phyloP scores from a whole-genome alignment of 306 rosid species.

The Arachis stenosperma region DNA sequence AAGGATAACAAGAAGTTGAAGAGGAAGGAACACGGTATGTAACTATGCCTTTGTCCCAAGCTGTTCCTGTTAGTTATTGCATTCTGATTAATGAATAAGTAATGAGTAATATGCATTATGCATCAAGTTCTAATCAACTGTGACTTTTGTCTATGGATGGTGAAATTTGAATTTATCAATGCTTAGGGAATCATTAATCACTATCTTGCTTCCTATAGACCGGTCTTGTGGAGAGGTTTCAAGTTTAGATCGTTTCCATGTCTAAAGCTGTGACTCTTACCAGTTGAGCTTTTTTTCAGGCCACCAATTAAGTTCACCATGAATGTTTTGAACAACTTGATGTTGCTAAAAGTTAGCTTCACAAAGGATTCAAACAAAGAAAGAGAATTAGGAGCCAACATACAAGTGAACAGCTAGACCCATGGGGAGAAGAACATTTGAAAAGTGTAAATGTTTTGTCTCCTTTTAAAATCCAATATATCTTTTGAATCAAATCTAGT shows the following conservation, averaged over 20 bases:
- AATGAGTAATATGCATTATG: neutral
- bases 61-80: neutral
- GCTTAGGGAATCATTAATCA: neutral
- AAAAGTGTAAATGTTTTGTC: too few species aligned
- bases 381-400: neutral
- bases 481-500: too few species aligned
- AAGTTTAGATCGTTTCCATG: neutral
- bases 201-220: neutral
- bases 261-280: neutral
- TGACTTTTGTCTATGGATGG: neutral
- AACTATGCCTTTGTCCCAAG: too few species aligned
- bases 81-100: neutral
- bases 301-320: neutral
- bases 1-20: too few species aligned
- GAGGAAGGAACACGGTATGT: too few species aligned
- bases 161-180: neutral
- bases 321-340: neutral
- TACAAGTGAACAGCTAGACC: too few species aligned
- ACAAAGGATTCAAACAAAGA: neutral
- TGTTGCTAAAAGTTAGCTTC: neutral
- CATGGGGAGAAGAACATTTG: too few species aligned
- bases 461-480: too few species aligned
- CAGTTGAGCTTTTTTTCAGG: neutral
- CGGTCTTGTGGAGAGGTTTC: neutral
- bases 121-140: neutral